Conservation (phyloP, 2,329 filamentous ascomycete genomes). For the Leptographium wingfieldii region DNA sequence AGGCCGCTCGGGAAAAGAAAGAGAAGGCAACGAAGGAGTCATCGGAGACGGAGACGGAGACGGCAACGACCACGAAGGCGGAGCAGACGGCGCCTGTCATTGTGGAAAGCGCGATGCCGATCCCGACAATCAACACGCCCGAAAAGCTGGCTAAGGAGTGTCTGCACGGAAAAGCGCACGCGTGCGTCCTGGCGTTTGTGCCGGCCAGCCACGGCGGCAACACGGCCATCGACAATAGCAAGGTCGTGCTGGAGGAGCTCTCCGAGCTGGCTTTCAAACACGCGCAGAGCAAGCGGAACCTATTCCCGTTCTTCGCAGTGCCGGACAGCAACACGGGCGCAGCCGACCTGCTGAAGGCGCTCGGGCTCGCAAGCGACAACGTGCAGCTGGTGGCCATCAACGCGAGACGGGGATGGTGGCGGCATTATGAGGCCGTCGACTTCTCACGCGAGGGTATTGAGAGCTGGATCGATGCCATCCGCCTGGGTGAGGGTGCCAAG, state of each 20-base stretch:
- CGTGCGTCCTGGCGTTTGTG: conserved; percentile 69
- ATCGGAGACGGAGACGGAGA: conserved; percentile 11
- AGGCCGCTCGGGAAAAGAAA: conserved; percentile 22
- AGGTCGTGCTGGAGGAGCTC: conserved; percentile 48
- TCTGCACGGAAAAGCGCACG: conserved; percentile 61
- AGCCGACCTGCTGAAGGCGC: conserved; percentile 40
- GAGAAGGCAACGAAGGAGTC: conserved; percentile 31
- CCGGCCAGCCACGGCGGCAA: conserved; percentile 33
- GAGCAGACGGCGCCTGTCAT: conserved; percentile 30
- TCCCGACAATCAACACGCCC: conserved; percentile 51
- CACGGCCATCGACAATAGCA: conserved; percentile 18
- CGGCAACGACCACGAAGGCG: conserved; percentile 7
- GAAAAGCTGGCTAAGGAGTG: conserved; percentile 59
- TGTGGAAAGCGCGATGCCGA: conserved; percentile 45
- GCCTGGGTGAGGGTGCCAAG: conserved; percentile 77
- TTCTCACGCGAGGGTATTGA: conserved; percentile 55
- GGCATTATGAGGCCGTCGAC: conserved; percentile 47
- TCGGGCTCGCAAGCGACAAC: conserved; percentile 45
- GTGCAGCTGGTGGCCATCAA: conserved; percentile 74
- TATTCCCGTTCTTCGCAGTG: conserved; percentile 77
- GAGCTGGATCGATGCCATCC: conserved; percentile 80
- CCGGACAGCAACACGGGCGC: conserved; percentile 45
- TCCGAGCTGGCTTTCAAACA: conserved; percentile 69
- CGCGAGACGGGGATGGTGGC: conserved; percentile 76
- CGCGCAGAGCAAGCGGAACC: conserved; percentile 46